Conservation (phyloP, 176 grass and related monocot genomes). For the Aegilops speltoides region DNA sequence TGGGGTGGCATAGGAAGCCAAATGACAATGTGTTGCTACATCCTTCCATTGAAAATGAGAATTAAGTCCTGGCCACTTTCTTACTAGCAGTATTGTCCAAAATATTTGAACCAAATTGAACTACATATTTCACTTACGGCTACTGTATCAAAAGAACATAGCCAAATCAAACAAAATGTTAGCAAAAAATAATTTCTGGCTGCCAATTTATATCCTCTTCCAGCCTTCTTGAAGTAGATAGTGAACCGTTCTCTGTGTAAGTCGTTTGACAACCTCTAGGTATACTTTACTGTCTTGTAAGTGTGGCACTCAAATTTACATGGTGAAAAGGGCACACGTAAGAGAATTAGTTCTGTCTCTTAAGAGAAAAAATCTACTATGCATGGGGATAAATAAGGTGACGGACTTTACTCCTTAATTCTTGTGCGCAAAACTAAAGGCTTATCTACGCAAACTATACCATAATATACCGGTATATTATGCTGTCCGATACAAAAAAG, state of each 20-base stretch:
- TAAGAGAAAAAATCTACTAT: neutral
- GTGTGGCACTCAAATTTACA: slow-evolving; percentile 13
- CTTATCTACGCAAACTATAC: neutral
- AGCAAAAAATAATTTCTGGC: neutral
- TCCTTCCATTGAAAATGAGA: neutral
- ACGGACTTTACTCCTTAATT: neutral
- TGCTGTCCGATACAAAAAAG: slow-evolving; percentile 5
- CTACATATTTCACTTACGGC: neutral
- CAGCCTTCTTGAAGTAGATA: neutral
- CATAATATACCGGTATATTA: slow-evolving; percentile 4
- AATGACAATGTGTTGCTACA: neutral
- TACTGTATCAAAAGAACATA: neutral
- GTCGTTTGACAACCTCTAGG: neutral
- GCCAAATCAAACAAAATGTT: neutral
- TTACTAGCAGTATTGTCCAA: neutral
- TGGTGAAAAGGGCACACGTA: neutral
- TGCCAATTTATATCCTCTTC: neutral
- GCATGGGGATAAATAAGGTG: neutral
- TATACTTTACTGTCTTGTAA: neutral
- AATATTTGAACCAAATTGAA: neutral
- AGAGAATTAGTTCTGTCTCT: slow-evolving; percentile 4
- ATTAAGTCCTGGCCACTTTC: neutral
- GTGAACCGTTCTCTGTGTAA: neutral
- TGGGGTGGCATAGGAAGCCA: neutral
- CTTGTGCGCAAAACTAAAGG: slow-evolving; percentile 3